A percentile compares a stretch with the other conserved stretches of the same genome.
Evolutionary conservation across 2,329 filamentous ascomycete genomes (phyloP).

Genomic region (Diaporthe caulivora): DNA sequence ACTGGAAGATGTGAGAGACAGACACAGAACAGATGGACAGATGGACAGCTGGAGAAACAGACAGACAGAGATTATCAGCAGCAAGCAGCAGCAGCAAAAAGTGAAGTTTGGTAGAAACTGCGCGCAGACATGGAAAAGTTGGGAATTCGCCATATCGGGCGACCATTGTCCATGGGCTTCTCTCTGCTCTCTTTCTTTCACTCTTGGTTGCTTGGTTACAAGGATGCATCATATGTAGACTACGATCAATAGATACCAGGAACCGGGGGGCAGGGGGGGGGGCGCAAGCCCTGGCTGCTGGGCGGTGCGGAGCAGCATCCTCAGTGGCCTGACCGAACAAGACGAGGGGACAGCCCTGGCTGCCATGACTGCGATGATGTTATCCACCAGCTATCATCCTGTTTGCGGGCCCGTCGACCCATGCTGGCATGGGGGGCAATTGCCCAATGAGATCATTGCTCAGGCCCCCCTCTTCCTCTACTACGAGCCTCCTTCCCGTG

Average conservation of each 20-base stretch:
- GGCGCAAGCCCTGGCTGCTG: background rate
- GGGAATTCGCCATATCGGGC: conserved; percentile 28
- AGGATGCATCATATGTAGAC: conserved; percentile 1
- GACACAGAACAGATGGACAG: no score
- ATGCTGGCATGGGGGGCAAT: conserved; percentile 23
- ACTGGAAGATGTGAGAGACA: no score
- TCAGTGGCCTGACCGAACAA: conserved; percentile 1
- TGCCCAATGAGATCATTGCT: conserved; percentile 29
- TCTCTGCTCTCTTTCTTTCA: background rate
- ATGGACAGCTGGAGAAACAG: background rate
- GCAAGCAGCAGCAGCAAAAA: background rate
- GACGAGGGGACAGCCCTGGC: conserved; percentile 22
- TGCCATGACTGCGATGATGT: conserved; percentile 38
- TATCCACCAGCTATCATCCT: conserved; percentile 37
- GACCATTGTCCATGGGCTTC: conserved; percentile 12
- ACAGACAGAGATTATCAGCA: background rate
- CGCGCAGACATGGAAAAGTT: conserved; percentile 27
- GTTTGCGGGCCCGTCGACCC: conserved; percentile 32
- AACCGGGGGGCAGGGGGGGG: background rate
- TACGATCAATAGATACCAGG: background rate
- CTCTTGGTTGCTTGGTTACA: background rate
- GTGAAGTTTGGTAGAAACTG: background rate
- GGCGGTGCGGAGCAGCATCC: conserved; percentile 2
- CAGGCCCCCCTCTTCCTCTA: background rate
- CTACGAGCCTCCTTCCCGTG: background rate